A percentile compares a stretch with the other conserved stretches of the same genome.
These are phyloP conservation scores for Amanita brunnescens DNA, from an alignment of 768 basidiomycete species.

Conservation along the genomic window DNA sequence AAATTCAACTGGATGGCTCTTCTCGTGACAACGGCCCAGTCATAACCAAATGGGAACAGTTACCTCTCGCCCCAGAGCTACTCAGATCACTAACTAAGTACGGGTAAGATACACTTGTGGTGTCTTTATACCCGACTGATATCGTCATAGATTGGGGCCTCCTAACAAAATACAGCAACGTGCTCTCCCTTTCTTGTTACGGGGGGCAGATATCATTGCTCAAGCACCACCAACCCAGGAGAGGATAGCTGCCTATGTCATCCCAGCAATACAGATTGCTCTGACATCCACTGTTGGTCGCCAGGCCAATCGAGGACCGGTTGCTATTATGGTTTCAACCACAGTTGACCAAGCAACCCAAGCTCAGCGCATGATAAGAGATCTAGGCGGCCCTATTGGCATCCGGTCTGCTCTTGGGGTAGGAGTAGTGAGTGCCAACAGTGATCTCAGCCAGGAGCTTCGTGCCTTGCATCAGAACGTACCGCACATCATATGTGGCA, in stretches of 20 bases:
- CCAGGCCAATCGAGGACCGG: constrained; percentile 60
- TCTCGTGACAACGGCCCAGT: constrained; percentile 70
- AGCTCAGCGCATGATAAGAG: constrained; percentile 90
- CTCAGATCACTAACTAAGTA: constrained; percentile 87
- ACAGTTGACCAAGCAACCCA: constrained; percentile 99
- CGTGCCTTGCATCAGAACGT: constrained; percentile 83
- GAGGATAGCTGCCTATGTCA: constrained; percentile 94
- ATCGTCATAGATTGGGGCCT: constrained; percentile 68
- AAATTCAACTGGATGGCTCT: constrained; percentile 41
- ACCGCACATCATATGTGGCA: constrained; percentile 94
- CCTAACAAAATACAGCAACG: constrained; percentile 99
- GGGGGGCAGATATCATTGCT: constrained; percentile 94
- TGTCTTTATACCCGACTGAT: neutral
- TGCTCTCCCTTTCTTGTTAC: constrained; percentile 89
- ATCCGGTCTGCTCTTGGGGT: constrained; percentile 86
- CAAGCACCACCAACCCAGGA: constrained; percentile 99
- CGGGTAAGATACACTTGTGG: constrained; percentile 50
- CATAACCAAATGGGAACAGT: constrained; percentile 94
- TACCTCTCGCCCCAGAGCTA: constrained; percentile 78
- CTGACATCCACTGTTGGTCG: constrained; percentile 52
- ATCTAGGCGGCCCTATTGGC: constrained; percentile 88
- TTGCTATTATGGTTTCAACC: constrained; percentile 92
- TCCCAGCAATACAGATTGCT: constrained; percentile 81
- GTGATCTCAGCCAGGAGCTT: constrained; percentile 65
- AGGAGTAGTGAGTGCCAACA: constrained; percentile 57